Base-by-base conservation (phyloP, 306 rosid species). In the Morella rubra region DNA sequence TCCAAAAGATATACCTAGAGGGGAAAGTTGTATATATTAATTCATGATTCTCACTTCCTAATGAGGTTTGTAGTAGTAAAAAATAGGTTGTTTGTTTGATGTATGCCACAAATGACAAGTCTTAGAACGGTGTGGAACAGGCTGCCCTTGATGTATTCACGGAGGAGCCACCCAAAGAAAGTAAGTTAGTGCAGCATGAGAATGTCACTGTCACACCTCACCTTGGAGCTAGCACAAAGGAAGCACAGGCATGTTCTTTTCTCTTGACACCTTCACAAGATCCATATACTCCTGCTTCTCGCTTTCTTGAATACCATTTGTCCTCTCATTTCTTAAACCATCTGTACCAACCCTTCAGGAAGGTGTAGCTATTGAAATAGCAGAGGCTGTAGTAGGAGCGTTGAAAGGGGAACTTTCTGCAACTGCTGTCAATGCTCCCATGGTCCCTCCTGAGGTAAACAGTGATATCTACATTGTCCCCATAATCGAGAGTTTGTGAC, bases 141-240 rank as follows among this genome's bases (percentile, higher is more conserved):
- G 98, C 95, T 44, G 96, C 97, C 4, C 96, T 94, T 56, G 98
- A 94, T 74, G 98, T 94, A 2, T 94, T 92, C 82, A 81, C 91
- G 0, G 91, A 80, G 83, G 98, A 94, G 86, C 98, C 98, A 5
- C 24, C 98, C 9, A 82, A 86, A 62, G 92, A 92, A 61, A 90
- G 90, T 76, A 92, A 89, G 86, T 75, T 94, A 14, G 92, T 94
- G 75, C 97, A 81, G 12, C 93, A 90, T 67, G 84, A 90, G 82
- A 92, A 92, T 84, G 98, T 92, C 20, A 94, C 87, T 1, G 91
- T 81, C 64, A 90, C 98, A 0, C 98, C 97, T 45, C 97, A 94
- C 86, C 97, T 94, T 47, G 98, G 97, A 71, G 98, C 98, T 45
- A 94, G 98, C 91, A 94, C 98, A n/a, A 89, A 78, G 83, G 98